Conservation (phyloP, 2,329 filamentous ascomycete species). For the Mycosphaerella sp. region DNA sequence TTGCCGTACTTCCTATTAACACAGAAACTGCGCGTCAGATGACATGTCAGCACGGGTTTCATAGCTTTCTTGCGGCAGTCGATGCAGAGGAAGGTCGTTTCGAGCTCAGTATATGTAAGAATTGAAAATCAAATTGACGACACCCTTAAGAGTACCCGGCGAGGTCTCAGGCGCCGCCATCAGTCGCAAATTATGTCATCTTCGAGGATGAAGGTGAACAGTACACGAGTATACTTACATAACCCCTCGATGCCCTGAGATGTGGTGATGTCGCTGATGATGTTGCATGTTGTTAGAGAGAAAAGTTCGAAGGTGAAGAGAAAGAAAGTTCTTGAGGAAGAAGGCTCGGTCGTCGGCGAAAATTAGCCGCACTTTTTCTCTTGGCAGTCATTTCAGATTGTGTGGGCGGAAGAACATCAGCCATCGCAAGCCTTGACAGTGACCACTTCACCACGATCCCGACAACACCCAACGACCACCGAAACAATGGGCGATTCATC, state of each 20-base stretch:
- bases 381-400: constrained; percentile 4
- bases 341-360: not conserved
- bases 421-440: constrained; percentile 1
- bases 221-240: constrained; percentile 5
- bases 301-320: not conserved
- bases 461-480: constrained; percentile 14
- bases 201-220: constrained; percentile 37
- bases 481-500: constrained; percentile 30
- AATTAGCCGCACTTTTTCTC: not conserved
- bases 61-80: not conserved
- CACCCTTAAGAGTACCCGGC: constrained; percentile 81
- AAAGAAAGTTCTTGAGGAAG: constrained; percentile 5
- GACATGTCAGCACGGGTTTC: not conserved
- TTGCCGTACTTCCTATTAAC: not conserved
- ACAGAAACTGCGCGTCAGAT: not conserved
- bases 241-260: not conserved
- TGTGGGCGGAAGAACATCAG: constrained; percentile 4
- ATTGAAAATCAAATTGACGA: constrained; percentile 75
- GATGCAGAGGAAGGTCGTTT: not conserved
- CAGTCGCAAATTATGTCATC: constrained; percentile 99
- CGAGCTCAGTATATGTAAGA: constrained; percentile 95
- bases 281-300: constrained; percentile 10
- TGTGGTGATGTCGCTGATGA: not conserved
- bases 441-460: constrained; percentile 12
- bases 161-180: constrained; percentile 78